A percentile compares a stretch with the other conserved stretches of the same genome.
Evolutionary conservation across 2,329 filamentous ascomycete genomes (phyloP).

Genomic region (Colletotrichum sp.): DNA sequence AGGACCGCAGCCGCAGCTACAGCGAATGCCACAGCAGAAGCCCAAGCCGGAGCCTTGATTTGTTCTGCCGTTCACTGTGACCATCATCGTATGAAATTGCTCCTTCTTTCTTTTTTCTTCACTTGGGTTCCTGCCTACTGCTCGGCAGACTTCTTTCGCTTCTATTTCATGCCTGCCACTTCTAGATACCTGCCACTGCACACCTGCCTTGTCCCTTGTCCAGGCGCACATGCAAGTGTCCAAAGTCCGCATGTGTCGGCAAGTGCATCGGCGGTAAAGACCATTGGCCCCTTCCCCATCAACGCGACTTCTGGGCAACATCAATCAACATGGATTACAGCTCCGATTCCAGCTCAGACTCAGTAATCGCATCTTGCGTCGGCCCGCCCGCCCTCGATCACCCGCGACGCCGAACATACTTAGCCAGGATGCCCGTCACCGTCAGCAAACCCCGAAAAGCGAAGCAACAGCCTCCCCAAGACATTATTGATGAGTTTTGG

Average conservation of each 20-base stretch:
- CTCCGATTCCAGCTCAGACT: neutral
- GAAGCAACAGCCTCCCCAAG: conserved; percentile 68
- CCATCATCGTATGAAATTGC: neutral
- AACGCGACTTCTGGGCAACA: neutral
- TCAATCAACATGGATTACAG: neutral
- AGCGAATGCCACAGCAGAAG: neutral
- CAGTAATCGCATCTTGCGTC: neutral
- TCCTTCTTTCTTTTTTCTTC: neutral
- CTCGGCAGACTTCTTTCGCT: neutral
- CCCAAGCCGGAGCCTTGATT: neutral
- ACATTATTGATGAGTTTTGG: conserved; percentile 76
- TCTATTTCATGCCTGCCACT: neutral
- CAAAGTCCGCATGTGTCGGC: neutral
- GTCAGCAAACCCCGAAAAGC: conserved; percentile 8
- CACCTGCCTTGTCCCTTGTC: neutral
- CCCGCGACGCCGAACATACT: neutral
- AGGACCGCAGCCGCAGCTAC: neutral
- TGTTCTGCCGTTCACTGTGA: neutral
- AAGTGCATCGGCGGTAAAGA: neutral
- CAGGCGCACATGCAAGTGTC: neutral
- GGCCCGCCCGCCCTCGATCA: neutral
- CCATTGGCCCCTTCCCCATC: neutral
- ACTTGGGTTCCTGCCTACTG: neutral
- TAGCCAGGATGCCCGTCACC: conserved; percentile 12
- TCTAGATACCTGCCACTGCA: neutral